Evolutionary conservation across 2,329 filamentous ascomycete genomes (phyloP).

Genomic region (Fusarium sp.): DNA sequence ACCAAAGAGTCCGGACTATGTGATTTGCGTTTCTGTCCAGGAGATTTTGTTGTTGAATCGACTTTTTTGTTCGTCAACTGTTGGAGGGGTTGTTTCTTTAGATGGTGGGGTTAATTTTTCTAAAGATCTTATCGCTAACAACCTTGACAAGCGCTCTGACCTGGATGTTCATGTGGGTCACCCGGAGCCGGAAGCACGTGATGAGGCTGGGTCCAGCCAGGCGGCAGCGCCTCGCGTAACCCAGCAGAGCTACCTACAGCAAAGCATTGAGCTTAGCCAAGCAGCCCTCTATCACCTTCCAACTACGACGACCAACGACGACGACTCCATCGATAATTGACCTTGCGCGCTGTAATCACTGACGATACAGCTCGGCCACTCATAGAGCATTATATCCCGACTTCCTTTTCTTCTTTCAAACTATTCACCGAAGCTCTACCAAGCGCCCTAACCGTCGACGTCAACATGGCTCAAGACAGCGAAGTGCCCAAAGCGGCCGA

Average conservation of each 20-base stretch:
- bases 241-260: conserved; percentile 53
- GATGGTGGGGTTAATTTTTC: conserved; percentile 49
- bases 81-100: conserved; percentile 43
- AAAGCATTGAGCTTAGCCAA: conserved; percentile 55
- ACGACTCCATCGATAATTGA: conserved; percentile 40
- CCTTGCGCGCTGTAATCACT: conserved; percentile 22
- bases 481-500: conserved; percentile 86
- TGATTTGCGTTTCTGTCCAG: background rate
- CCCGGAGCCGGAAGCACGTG: conserved; percentile 45
- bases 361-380: conserved; percentile 19
- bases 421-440: conserved; percentile 42
- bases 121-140: conserved; percentile 50
- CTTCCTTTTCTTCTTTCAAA: conserved; percentile 24
- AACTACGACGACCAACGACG: conserved; percentile 49
- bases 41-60: background rate
- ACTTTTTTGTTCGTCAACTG: conserved; percentile 7
- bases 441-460: conserved; percentile 50
- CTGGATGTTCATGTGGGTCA: conserved; percentile 14
- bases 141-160: conserved; percentile 5
- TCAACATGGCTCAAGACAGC: conserved; percentile 91
- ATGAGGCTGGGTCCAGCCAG: conserved; percentile 52
- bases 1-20: background rate
- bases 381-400: conserved; percentile 11
- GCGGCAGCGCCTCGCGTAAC: conserved; percentile 62
- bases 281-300: conserved; percentile 54